A percentile compares a stretch with the other conserved stretches of the same genome.
phyloP scores from a whole-genome alignment of 345 rosid species.

The Stellera chamaejasme region DNA sequence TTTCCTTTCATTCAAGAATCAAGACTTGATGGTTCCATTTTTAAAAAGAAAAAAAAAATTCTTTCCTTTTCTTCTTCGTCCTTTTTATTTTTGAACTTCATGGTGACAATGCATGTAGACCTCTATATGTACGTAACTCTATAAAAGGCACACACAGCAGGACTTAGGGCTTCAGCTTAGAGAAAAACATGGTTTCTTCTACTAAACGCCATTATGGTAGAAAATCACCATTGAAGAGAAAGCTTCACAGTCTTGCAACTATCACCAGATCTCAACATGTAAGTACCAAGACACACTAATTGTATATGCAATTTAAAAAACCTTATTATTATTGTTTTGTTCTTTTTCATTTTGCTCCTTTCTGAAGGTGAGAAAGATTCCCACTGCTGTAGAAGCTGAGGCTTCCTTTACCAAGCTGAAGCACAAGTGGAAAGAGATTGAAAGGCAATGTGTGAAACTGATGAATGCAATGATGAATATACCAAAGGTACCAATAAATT shows the following conservation, averaged over 20 bases:
- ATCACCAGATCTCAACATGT: conserved; percentile 46
- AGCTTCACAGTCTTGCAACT: conserved; percentile 37
- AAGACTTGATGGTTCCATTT: too few relatives aligned
- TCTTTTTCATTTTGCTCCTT: background rate
- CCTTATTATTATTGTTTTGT: background rate
- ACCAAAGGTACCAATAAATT: too few relatives aligned
- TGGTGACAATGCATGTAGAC: too few relatives aligned
- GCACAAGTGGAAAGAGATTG: conserved; percentile 45
- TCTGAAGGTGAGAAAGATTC: conserved; percentile 38
- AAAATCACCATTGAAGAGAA: conserved; percentile 32
- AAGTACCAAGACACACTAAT: background rate
- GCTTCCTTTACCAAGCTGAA: conserved; percentile 46
- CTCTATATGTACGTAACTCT: conserved; percentile 18
- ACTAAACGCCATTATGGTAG: conserved; percentile 26
- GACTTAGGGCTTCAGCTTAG: too few relatives aligned
- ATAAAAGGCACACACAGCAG: conserved; percentile 15
- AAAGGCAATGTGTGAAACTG: conserved; percentile 32
- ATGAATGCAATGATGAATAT: background rate
- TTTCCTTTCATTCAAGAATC: too few relatives aligned
- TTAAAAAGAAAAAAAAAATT: too few relatives aligned
- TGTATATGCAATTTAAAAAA: too few relatives aligned
- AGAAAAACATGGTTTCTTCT: too few relatives aligned
- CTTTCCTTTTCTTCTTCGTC: too few relatives aligned
- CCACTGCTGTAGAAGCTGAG: conserved; percentile 33
- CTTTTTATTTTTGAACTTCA: too few relatives aligned